Base-by-base conservation (phyloP, 1,284 basidiomycete species). In the Moniliella sp. region DNA sequence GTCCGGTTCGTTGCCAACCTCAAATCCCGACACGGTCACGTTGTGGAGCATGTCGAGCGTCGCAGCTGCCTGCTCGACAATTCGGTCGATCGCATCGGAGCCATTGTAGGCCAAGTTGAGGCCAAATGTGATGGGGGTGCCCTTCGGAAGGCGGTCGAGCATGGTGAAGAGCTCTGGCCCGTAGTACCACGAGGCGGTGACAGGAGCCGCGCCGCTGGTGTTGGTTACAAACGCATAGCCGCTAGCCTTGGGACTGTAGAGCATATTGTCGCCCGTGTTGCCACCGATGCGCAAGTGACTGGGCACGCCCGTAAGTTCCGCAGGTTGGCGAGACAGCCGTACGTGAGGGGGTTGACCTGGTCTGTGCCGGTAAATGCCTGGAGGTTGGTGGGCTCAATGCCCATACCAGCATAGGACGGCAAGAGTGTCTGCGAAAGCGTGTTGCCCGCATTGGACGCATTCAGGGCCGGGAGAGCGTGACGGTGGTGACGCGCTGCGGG, bases 1-100 rank as follows among this genome's bases (percentile, higher is more conserved):
- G 35, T 50, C 48, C 5, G 48, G 48, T 34, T 50, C 48, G 34
- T 50, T 50, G 5, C 48, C 48, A 9, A 50, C 42, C 30, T 50
- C 48, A 30, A 50, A 38, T 32, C 48, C 36, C 32, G 36, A 39
- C 31, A 50, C 34, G 16, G 28, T 34, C 15, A 27, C 30, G 23
- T 27, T 30, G 13, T 28, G 25, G n/a, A n/a, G n/a, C 16, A 46
- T 30, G 18, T 35, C 30, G 13, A 36, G 27, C 12, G 48, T 32
- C 10, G 41, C 39, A 8, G 42, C 43, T 2, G 48, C 48, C 26
- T 43, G 40, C 13, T 35, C 17, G 0, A 39, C 35, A 18, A 48
- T 42, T n/a, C 36, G 36, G 26, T 38, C 18, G 2, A 43, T 13
- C 4, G 39, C 36, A 21, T 48, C 45, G 9, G 29, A 27, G 15